Conservation (phyloP, 2,329 filamentous ascomycete species). For the Paraphaeosphaeria sporulosa region DNA sequence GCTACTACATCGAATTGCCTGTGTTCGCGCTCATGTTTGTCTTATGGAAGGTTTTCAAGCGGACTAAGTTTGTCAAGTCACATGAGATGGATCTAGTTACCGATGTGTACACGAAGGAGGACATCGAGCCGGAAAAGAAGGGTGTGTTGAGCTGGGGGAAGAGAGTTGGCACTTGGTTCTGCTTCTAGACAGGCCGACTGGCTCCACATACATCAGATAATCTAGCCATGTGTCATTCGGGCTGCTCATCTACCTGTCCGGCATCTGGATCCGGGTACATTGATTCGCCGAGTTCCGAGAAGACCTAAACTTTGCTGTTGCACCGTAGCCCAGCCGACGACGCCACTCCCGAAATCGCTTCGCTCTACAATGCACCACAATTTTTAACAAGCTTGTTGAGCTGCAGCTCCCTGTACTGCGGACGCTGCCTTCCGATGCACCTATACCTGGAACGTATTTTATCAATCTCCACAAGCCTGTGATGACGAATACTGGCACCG, state of each 20-base stretch:
- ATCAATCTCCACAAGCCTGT: neutral
- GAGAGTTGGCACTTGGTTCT: slow-evolving; percentile 39
- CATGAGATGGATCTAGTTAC: slow-evolving; percentile 41
- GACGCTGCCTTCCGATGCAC: neutral
- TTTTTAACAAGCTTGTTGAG: neutral
- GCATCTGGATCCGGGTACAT: neutral
- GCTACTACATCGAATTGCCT: slow-evolving; percentile 55
- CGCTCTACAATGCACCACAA: neutral
- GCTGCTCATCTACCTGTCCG: neutral
- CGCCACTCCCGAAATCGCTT: neutral
- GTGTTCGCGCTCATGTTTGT: slow-evolving; percentile 40
- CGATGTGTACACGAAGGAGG: slow-evolving; percentile 41
- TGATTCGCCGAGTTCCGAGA: neutral
- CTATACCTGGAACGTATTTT: neutral
- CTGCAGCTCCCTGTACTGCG: neutral
- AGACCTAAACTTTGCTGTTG: neutral
- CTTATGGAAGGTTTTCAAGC: slow-evolving; percentile 38
- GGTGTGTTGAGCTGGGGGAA: slow-evolving; percentile 30
- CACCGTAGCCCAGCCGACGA: neutral
- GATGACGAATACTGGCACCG: neutral
- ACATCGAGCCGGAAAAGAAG: slow-evolving; percentile 34
- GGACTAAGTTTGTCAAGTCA: slow-evolving; percentile 35
- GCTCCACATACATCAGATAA: neutral
- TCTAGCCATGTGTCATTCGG: neutral
- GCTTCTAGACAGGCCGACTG: slow-evolving; percentile 25